Conservation (phyloP, 1,139 yeast genomes). For the Blastobotrys illinoisensis region DNA sequence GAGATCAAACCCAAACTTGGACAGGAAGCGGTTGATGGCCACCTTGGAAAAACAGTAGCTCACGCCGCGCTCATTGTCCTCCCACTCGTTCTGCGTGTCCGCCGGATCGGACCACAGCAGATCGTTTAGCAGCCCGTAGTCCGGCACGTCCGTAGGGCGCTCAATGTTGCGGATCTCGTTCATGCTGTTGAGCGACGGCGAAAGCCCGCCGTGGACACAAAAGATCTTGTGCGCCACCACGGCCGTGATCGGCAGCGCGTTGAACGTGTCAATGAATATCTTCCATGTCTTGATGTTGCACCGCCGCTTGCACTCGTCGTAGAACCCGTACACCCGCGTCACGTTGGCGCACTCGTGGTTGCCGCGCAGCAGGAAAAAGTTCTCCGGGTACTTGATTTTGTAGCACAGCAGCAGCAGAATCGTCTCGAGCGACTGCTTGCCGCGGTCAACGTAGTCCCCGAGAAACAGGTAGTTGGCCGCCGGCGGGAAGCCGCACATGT, state of each 20-base stretch:
- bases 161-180: conserved; percentile 88
- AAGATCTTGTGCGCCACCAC: conserved; percentile 94
- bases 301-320: conserved; percentile 93
- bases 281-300: conserved; percentile 94
- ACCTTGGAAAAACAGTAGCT: conserved; percentile 92
- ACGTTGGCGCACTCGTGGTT: conserved; percentile 97
- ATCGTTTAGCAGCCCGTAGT: conserved; percentile 87
- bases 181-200: conserved; percentile 85
- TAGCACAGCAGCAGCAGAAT: conserved; percentile 79
- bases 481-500: conserved; percentile 98
- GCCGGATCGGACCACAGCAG: conserved; percentile 96
- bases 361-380: conserved; percentile 86
- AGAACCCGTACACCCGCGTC: conserved; percentile 92
- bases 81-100: conserved; percentile 94
- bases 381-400: conserved; percentile 94
- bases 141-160: conserved; percentile 96
- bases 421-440: conserved; percentile 90
- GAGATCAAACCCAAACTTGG: conserved; percentile 84
- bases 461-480: conserved; percentile 82
- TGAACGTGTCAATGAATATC: conserved; percentile 85
- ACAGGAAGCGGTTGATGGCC: conserved; percentile 84
- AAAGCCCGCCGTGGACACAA: conserved; percentile 95
- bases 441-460: conserved; percentile 97
- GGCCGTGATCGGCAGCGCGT: conserved; percentile 91
- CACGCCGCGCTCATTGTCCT: conserved; percentile 95